Evolutionary conservation across 257 asterid species (phyloP).

Genomic region (Nyctanthes arbortristis): DNA sequence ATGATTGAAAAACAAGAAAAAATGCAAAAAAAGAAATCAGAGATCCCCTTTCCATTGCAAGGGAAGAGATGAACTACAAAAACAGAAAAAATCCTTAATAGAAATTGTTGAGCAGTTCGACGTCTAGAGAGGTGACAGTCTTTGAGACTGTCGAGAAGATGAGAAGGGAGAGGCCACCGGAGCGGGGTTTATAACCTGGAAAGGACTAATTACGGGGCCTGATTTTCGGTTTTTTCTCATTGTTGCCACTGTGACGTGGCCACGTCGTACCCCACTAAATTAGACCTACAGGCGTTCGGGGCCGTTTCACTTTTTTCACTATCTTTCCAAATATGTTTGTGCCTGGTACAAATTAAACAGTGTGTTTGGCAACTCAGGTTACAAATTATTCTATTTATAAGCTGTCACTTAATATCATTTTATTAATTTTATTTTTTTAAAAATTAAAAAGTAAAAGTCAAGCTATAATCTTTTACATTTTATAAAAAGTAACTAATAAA

Average conservation of each 20-base stretch:
- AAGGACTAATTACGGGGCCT: background rate
- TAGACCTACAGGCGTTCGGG: background rate
- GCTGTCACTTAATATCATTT: no score
- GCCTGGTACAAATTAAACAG: no score
- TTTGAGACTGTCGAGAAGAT: slow-evolving; percentile 34
- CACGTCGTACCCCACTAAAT: no score
- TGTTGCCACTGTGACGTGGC: slow-evolving; percentile 25
- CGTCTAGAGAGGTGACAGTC: slow-evolving; percentile 14
- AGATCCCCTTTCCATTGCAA: slow-evolving; percentile 20
- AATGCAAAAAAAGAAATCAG: slow-evolving; percentile 15
- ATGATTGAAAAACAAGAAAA: slow-evolving; percentile 27
- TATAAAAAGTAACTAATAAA: no score
- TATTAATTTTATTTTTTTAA: no score
- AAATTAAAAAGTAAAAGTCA: no score
- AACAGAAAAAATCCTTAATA: background rate
- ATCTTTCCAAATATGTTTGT: background rate
- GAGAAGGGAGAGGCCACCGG: slow-evolving; percentile 12
- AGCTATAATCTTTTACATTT: no score
- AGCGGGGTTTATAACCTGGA: slow-evolving; percentile 35
- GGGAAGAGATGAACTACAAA: background rate
- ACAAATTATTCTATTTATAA: no score
- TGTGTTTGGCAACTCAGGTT: no score
- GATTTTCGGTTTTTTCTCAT: background rate
- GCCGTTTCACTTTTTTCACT: background rate
- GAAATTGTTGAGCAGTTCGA: background rate